Percentiles rank a stretch among this genome's conserved stretches.
These are phyloP conservation scores for Globisporangium alternatum DNA, from an alignment of 352 stramenopile genomes.

Conservation along the genomic window DNA sequence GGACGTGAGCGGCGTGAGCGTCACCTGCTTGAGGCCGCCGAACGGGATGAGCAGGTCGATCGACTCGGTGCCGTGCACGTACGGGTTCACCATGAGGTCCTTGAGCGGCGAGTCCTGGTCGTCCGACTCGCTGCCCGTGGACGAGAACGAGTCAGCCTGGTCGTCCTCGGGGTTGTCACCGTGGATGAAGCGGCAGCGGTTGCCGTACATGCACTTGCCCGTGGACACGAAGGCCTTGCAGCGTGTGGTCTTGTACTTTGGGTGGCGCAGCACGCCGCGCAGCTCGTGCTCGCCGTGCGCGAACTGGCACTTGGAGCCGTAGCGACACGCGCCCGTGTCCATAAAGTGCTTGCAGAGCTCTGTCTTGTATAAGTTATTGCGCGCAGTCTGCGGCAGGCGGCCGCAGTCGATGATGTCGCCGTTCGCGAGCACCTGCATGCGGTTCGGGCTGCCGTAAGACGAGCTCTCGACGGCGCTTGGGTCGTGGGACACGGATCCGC, in stretches of 20 bases:
- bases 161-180: constrained; percentile 41
- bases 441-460: constrained; percentile 44
- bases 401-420: constrained; percentile 84
- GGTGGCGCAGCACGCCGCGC: constrained; percentile 81
- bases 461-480: neutral
- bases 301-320: constrained; percentile 89
- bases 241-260: constrained; percentile 91
- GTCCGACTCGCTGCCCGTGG: constrained; percentile 65
- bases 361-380: constrained; percentile 91
- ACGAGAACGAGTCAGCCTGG: constrained; percentile 40
- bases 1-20: constrained; percentile 48
- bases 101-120: constrained; percentile 47
- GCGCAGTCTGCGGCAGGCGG: constrained; percentile 65
- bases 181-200: constrained; percentile 88
- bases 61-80: constrained; percentile 46
- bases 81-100: constrained; percentile 69
- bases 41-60: constrained; percentile 69
- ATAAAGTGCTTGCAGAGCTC: constrained; percentile 90
- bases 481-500: neutral
- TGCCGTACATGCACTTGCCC: constrained; percentile 86
- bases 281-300: constrained; percentile 85
- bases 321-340: constrained; percentile 84
- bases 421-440: constrained; percentile 82
- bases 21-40: constrained; percentile 60
- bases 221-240: constrained; percentile 88